Conservation (phyloP, 441 rosid species). For the Arabidopsis lyrata region DNA sequence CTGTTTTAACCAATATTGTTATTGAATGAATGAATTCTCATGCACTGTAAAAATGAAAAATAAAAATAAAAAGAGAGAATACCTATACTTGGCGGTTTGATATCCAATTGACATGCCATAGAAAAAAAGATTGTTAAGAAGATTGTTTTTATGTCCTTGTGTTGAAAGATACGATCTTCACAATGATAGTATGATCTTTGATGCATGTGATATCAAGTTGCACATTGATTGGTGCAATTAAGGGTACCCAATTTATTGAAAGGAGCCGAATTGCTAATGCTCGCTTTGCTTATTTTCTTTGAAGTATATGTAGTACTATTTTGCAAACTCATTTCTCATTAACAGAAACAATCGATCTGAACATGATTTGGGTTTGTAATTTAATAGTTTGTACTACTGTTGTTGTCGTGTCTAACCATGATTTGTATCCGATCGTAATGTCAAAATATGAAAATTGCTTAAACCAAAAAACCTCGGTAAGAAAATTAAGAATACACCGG, state of each 20-base stretch:
- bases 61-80: neutral
- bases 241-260: conserved; percentile 40
- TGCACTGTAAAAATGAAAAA: neutral
- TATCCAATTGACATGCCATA: neutral
- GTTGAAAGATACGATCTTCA: conserved; percentile 41
- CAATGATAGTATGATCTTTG: conserved; percentile 39
- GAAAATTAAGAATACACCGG: neutral
- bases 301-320: neutral
- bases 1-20: neutral
- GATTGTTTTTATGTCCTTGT: neutral
- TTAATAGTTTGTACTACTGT: neutral
- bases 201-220: conserved; percentile 45
- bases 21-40: neutral
- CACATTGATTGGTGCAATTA: conserved; percentile 44
- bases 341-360: neutral
- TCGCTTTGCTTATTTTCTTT: conserved; percentile 32
- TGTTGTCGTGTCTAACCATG: too few relatives aligned
- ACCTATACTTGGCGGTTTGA: neutral
- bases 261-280: conserved; percentile 35
- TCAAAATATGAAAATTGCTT: neutral
- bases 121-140: neutral
- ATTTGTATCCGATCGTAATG: too few relatives aligned
- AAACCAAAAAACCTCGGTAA: neutral
- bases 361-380: too few relatives aligned
- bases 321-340: neutral